Conservation (phyloP, 2,329 filamentous ascomycete genomes). For the Aspergillus latus region DNA sequence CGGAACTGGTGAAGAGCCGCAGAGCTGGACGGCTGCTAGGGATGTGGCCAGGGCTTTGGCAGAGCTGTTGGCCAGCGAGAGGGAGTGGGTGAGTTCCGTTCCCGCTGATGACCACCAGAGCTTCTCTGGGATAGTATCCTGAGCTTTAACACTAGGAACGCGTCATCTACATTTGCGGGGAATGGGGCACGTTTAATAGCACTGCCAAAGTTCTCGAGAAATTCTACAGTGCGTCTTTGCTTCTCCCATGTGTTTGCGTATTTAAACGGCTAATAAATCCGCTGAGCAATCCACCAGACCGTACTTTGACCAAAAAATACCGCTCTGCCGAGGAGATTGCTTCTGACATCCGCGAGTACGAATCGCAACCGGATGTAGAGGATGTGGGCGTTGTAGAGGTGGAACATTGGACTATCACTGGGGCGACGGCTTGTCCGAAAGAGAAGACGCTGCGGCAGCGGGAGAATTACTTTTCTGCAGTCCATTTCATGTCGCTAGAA, state of each 20-base stretch:
- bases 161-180: not conserved
- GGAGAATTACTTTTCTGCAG: not conserved
- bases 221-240: not conserved
- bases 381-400: not conserved
- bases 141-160: not conserved
- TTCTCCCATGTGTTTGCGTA: no score
- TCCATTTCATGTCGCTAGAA: not conserved
- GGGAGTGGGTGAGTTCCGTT: not conserved
- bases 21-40: slow-evolving; percentile 3
- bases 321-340: not conserved
- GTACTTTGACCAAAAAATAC: not conserved
- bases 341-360: not conserved
- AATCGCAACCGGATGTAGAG: not conserved
- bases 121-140: no score
- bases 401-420: slow-evolving; percentile 1
- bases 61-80: not conserved
- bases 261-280: not conserved
- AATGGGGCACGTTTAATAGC: slow-evolving; percentile 9
- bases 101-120: not conserved
- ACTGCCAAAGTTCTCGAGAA: not conserved
- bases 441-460: not conserved
- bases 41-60: slow-evolving; percentile 10
- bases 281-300: not conserved
- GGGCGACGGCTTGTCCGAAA: slow-evolving; percentile 1
- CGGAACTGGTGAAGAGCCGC: not conserved